Evolutionary conservation across 495 filamentous ascomycete genomes (phyloP).

Genomic region (Pseudevernia furfuracea): DNA sequence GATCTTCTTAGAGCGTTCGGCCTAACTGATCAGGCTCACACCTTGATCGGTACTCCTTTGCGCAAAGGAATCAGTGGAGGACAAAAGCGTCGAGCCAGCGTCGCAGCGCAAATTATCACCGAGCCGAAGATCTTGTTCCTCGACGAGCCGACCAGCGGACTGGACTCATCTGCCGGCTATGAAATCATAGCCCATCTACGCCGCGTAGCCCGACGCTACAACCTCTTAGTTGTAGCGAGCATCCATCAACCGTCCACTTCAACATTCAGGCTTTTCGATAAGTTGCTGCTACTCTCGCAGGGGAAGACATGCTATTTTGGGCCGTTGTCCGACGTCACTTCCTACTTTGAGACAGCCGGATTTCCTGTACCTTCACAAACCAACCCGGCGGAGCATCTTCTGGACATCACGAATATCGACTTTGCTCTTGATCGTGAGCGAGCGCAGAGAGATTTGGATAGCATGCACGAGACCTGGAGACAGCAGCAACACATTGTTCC

Average conservation of each 20-base stretch:
- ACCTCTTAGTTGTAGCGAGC: conserved; percentile 64
- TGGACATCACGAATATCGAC: conserved; percentile 69
- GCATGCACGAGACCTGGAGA: not conserved
- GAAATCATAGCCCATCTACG: conserved; percentile 61
- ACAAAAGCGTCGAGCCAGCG: conserved; percentile 69
- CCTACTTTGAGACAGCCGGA: conserved; percentile 53
- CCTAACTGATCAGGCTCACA: conserved; percentile 54
- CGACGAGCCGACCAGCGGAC: conserved; percentile 73
- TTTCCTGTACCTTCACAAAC: conserved; percentile 54
- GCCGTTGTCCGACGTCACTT: conserved; percentile 39
- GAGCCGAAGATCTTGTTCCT: conserved; percentile 70
- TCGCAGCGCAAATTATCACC: conserved; percentile 73
- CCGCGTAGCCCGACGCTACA: conserved; percentile 56
- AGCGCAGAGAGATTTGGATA: not conserved
- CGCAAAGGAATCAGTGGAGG: conserved; percentile 73
- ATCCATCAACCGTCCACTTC: conserved; percentile 77
- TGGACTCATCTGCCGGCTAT: conserved; percentile 62
- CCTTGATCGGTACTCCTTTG: conserved; percentile 69
- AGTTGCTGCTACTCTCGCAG: conserved; percentile 61
- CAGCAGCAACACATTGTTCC: not conserved
- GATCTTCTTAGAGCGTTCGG: conserved; percentile 54
- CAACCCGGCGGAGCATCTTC: conserved; percentile 71
- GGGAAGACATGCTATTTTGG: conserved; percentile 67
- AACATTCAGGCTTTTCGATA: conserved; percentile 72
- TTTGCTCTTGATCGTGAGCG: conserved; percentile 38